Conservation (phyloP, 345 rosid species). For the Raphanus raphanistrum region DNA sequence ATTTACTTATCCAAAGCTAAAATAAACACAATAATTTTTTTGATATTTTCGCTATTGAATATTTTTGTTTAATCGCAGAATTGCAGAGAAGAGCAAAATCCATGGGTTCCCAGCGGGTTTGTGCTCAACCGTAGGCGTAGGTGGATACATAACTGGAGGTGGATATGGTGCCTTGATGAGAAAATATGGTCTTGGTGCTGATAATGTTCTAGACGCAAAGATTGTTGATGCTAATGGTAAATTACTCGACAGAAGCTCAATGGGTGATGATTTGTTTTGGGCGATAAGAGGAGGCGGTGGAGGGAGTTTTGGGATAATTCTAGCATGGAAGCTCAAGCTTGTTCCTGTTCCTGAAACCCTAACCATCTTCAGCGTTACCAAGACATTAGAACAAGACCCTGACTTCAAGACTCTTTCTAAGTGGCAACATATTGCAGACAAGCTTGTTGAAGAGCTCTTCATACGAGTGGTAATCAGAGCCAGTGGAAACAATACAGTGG, state of each 20-base stretch:
- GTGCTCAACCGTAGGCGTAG: conserved; percentile 57
- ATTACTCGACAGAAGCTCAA: conserved; percentile 48
- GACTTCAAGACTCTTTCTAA: conserved; percentile 40
- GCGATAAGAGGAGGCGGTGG: conserved; percentile 75
- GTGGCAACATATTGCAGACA: conserved; percentile 53
- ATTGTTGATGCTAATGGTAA: conserved; percentile 56
- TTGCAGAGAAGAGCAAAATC: conserved; percentile 51
- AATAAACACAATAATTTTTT: too few species aligned
- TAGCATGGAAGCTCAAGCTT: conserved; percentile 57
- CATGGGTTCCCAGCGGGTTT: conserved; percentile 68
- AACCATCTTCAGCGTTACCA: conserved; percentile 50
- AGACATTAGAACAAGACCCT: conserved; percentile 43
- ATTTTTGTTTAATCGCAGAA: conserved; percentile 25
- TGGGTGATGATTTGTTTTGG: conserved; percentile 72
- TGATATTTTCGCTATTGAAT: too few species aligned
- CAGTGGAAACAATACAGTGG: conserved; percentile 38
- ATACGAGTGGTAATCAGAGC: conserved; percentile 44
- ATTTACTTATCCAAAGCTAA: too few species aligned
- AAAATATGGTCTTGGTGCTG: conserved; percentile 64
- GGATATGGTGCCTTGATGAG: conserved; percentile 71
- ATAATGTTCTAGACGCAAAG: conserved; percentile 63
- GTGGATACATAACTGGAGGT: conserved; percentile 61
- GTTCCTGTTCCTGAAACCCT: conserved; percentile 62
- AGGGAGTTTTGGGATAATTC: conserved; percentile 61
- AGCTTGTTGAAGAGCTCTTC: conserved; percentile 50